Base-by-base conservation (phyloP, 2,329 filamentous ascomycete genomes). In the Metarhizium rileyi region DNA sequence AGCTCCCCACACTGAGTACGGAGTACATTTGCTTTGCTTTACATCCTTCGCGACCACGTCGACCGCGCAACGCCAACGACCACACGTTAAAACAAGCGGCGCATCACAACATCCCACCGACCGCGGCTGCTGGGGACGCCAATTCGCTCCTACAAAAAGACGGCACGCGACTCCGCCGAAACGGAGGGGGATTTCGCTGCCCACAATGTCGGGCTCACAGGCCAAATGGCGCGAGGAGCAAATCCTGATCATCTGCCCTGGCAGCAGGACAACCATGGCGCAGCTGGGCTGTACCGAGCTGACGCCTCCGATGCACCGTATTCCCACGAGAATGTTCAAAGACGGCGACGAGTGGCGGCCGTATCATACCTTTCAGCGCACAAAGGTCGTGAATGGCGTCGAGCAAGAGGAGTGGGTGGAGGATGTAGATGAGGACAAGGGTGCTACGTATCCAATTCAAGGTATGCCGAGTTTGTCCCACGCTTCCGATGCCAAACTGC, bases 271-370 rank as follows among this genome's bases (percentile, higher is more conserved):
- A 56, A 95, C 90, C 52, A 81, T 95, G 71, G 90, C 90, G 57
- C 90, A 95, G 76, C 79, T 95, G 38, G 90, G 90, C 47, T 85
- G 93, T 59, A 84, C 83, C 59, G 90, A 96, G 72, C 84, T 97
- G 66, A 95, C 90, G 33, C 90, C 90, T 41, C 89, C 93, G n/a
- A 78, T 83, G 54, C 80, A 87, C 66, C 87, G 90, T 57, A 80
- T 97, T 57, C 83, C 87, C 28, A 96, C 91, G 68, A 86, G 93
- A 72, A 95, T 98, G 90, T 98, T 97, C 48, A 81, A 83, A 57
- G 90, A 94, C 51, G 83, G 86, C 63, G 90, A 81, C 63, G 86
- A 91, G 28, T 82, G 76, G 72, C 66, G 74, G 61, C 90, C 91
- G 2, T 86, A 89, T 60, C 84, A 87, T 61, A 86, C 93, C 25